Conservation (phyloP, 768 basidiomycete genomes). For the Hydnum rufescens region DNA sequence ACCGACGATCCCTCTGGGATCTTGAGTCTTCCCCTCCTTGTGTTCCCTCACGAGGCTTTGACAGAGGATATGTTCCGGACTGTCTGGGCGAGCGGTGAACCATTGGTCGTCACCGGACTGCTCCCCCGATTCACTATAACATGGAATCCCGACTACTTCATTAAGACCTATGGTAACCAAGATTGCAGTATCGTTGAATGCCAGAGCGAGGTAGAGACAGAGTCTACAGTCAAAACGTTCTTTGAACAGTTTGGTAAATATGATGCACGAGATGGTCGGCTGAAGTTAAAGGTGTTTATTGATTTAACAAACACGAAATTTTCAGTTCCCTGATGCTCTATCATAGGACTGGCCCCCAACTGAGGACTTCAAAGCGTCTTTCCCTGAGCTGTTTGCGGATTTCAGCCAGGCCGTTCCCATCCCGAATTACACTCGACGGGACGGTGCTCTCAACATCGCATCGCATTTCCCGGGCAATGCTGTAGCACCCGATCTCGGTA, state of each 20-base stretch:
- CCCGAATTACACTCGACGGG: slow-evolving; percentile 75
- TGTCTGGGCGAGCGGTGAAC: slow-evolving; percentile 56
- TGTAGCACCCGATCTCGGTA: slow-evolving; percentile 62
- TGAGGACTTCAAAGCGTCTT: slow-evolving; percentile 61
- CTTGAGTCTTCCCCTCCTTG: slow-evolving; percentile 27
- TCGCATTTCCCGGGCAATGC: slow-evolving; percentile 74
- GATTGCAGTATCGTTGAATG: slow-evolving; percentile 63
- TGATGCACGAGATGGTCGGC: slow-evolving; percentile 29
- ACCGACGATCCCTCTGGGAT: slow-evolving; percentile 19
- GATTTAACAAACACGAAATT: neutral
- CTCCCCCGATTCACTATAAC: slow-evolving; percentile 37
- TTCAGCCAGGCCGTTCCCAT: slow-evolving; percentile 70
- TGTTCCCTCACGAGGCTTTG: slow-evolving; percentile 30
- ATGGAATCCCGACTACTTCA: slow-evolving; percentile 78
- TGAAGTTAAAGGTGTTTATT: slow-evolving; percentile 53
- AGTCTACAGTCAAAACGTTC: slow-evolving; percentile 54
- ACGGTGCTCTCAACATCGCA: slow-evolving; percentile 74
- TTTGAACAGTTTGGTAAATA: slow-evolving; percentile 61
- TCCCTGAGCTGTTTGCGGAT: slow-evolving; percentile 74
- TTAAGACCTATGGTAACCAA: slow-evolving; percentile 40
- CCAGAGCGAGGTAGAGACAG: slow-evolving; percentile 44
- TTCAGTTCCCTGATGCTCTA: neutral
- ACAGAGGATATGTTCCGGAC: slow-evolving; percentile 39
- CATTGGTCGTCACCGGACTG: slow-evolving; percentile 56
- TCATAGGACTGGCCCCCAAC: slow-evolving; percentile 85